These are phyloP conservation scores for Mychonastes homosphaera DNA, from an alignment of 139 green algal species.

Conservation along the genomic window DNA sequence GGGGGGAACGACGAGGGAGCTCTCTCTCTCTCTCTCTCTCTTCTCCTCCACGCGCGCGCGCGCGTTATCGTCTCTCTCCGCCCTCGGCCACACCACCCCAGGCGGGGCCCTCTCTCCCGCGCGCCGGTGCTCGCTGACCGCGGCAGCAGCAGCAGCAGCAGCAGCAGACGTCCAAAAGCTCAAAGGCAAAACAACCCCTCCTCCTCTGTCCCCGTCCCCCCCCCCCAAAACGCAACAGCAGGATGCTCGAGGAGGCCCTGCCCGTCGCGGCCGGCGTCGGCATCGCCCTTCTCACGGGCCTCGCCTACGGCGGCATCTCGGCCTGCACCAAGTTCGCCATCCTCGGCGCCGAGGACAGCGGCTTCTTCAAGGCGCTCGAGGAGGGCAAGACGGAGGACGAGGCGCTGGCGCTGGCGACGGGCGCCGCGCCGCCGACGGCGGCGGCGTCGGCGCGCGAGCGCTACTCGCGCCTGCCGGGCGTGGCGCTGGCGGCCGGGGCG, in stretches of 20 bases:
- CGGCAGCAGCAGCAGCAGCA: constrained; percentile 1
- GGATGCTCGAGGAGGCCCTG: constrained; percentile 20
- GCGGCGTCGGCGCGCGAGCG: too few species aligned
- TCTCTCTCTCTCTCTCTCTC: too few species aligned
- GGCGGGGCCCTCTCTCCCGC: background rate
- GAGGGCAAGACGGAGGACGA: constrained; percentile 19
- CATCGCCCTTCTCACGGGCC: constrained; percentile 11
- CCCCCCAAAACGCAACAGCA: background rate
- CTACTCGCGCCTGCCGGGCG: too few species aligned
- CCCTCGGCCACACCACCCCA: background rate
- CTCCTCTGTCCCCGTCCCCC: background rate
- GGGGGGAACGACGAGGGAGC: too few species aligned
- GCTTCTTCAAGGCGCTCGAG: constrained; percentile 13
- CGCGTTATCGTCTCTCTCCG: background rate
- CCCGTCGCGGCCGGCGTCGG: constrained; percentile 14
- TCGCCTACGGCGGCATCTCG: constrained; percentile 15
- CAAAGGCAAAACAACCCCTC: background rate
- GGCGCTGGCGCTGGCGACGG: background rate
- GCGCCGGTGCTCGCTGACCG: background rate
- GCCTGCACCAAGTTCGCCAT: constrained; percentile 5
- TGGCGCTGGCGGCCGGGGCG: too few species aligned
- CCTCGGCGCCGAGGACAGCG: constrained; percentile 9
- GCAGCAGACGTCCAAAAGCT: background rate
- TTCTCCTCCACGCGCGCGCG: background rate
- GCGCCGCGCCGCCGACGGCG: background rate